Percentiles rank a stretch among this genome's conserved stretches.
phyloP scores from a whole-genome alignment of 371 early-diverging fungal species.

The Zancudomyces culisetae region DNA sequence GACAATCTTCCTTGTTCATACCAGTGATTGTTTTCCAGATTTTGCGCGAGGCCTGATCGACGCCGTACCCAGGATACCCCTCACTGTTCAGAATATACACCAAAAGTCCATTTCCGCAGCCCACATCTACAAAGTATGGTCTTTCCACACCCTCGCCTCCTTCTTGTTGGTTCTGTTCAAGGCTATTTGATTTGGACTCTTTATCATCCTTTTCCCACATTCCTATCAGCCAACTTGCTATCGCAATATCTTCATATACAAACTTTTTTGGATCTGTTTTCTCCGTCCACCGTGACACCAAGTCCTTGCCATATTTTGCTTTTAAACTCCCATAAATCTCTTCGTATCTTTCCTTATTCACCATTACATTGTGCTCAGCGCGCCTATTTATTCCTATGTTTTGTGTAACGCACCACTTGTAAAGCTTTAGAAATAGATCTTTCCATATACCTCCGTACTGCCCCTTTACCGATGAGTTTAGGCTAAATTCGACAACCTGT shows the following conservation, averaged over 20 bases:
- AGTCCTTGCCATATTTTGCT: slow-evolving; percentile 35
- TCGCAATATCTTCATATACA: slow-evolving; percentile 71
- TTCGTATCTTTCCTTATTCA: slow-evolving; percentile 43
- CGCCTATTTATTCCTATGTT: slow-evolving; percentile 54
- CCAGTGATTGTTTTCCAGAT: no score
- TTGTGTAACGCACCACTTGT: slow-evolving; percentile 57
- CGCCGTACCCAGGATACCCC: slow-evolving; percentile 56
- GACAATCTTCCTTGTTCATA: no score
- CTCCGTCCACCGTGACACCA: slow-evolving; percentile 45
- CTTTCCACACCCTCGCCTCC: not conserved
- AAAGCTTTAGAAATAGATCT: slow-evolving; percentile 43
- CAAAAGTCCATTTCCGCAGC: slow-evolving; percentile 81
- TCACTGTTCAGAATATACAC: slow-evolving; percentile 57
- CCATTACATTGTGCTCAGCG: slow-evolving; percentile 44
- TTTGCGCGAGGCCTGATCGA: slow-evolving; percentile 57
- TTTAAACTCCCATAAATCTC: slow-evolving; percentile 41
- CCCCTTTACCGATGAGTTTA: not conserved
- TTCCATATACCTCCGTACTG: slow-evolving; percentile 22
- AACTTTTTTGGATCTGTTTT: slow-evolving; percentile 66
- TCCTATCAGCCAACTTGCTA: slow-evolving; percentile 58
- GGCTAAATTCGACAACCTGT: not conserved
- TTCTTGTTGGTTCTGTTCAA: not conserved
- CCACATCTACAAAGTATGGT: slow-evolving; percentile 63
- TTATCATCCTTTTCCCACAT: slow-evolving; percentile 37
- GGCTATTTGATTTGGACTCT: not conserved